Conservation (phyloP, 2,329 filamentous ascomycete genomes). For the Fusarium sp. region DNA sequence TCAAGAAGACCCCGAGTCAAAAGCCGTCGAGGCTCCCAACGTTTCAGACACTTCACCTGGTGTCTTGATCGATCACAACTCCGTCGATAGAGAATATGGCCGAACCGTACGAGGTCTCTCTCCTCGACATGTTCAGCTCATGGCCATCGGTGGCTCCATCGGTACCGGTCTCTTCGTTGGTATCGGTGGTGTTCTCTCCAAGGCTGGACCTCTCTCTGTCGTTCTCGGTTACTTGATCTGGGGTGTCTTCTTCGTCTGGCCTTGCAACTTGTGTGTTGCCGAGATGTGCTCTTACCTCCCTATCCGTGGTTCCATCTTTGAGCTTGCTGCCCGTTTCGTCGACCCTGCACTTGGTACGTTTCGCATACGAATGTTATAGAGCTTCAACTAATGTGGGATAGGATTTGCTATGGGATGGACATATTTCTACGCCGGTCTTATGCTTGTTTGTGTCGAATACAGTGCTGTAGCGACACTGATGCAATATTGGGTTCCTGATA, state of each 20-base stretch:
- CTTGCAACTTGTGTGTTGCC: slow-evolving; percentile 56
- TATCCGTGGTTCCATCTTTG: slow-evolving; percentile 62
- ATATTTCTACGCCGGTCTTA: slow-evolving; percentile 57
- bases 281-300: slow-evolving; percentile 67
- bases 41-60: slow-evolving; percentile 40
- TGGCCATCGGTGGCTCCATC: slow-evolving; percentile 58
- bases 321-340: slow-evolving; percentile 62
- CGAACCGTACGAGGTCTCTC: slow-evolving; percentile 47
- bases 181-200: slow-evolving; percentile 52
- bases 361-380: neutral
- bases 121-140: slow-evolving; percentile 57
- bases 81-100: slow-evolving; percentile 42
- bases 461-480: slow-evolving; percentile 55
- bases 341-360: slow-evolving; percentile 59
- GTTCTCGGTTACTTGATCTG: slow-evolving; percentile 55
- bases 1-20: slow-evolving; percentile 37
- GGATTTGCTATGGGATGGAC: slow-evolving; percentile 63
- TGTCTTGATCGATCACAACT: slow-evolving; percentile 38
- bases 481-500: slow-evolving; percentile 52
- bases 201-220: slow-evolving; percentile 54
- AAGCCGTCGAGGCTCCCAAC: slow-evolving; percentile 37
- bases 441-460: slow-evolving; percentile 56
- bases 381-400: neutral
- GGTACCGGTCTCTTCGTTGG: slow-evolving; percentile 57
- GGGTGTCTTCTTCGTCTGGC: slow-evolving; percentile 56